These are phyloP conservation scores for Aspergillus ellipticus DNA, from an alignment of 495 filamentous ascomycete genomes.

Conservation along the genomic window DNA sequence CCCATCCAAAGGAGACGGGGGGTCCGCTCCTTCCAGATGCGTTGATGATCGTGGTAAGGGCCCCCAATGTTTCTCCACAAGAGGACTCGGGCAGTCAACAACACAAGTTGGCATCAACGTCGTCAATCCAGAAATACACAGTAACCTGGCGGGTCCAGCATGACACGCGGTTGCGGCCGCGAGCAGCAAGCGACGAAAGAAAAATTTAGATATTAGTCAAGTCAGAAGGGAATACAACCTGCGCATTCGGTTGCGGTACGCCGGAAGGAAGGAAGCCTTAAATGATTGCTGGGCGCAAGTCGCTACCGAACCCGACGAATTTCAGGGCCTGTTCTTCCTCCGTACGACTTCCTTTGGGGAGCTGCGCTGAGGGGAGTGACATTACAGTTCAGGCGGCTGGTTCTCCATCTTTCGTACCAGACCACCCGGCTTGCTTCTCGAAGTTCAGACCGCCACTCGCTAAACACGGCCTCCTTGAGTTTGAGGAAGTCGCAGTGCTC, in stretches of 20 bases:
- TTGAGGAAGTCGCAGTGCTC: slow-evolving; percentile 93
- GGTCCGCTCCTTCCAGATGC: background rate
- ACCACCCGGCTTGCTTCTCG: slow-evolving; percentile 87
- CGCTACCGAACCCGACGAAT: slow-evolving; percentile 32
- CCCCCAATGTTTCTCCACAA: background rate
- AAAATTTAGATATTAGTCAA: background rate
- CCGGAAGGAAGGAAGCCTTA: background rate
- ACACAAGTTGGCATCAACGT: background rate
- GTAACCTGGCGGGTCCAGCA: background rate
- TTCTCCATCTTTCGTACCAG: slow-evolving; percentile 98
- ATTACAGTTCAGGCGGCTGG: slow-evolving; percentile 55
- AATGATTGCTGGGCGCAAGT: background rate
- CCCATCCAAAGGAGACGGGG: background rate
- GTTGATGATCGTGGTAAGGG: background rate
- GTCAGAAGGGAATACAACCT: background rate
- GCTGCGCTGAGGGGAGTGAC: slow-evolving; percentile 12
- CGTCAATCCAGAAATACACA: background rate
- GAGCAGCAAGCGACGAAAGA: background rate
- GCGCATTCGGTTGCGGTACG: background rate
- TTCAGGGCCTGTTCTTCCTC: slow-evolving; percentile 32
- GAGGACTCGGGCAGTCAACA: background rate
- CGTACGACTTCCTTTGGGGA: slow-evolving; percentile 23
- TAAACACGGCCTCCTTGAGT: slow-evolving; percentile 87
- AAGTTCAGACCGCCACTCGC: slow-evolving; percentile 86
- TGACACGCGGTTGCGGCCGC: background rate